Evolutionary conservation across 2,329 filamentous ascomycete genomes (phyloP).

Genomic region (Fusarium fracticaudum): DNA sequence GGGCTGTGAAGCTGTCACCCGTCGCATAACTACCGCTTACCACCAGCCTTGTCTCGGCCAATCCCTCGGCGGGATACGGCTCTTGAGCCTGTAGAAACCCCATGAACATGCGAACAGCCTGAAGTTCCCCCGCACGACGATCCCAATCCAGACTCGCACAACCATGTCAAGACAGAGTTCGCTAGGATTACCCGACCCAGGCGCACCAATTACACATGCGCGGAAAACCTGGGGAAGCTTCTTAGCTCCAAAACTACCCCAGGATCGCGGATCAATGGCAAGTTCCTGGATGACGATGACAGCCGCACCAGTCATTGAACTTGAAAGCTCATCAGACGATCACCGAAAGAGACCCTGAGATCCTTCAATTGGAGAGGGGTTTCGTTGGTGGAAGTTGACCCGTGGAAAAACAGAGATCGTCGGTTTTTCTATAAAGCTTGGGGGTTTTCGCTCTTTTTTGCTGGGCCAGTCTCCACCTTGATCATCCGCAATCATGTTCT

Average conservation of each 20-base stretch:
- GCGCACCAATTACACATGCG: conserved; percentile 21
- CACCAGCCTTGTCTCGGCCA: conserved; percentile 1
- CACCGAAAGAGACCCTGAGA: background rate
- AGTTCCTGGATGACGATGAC: conserved; percentile 4
- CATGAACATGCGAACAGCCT: background rate
- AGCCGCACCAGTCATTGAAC: conserved; percentile 32
- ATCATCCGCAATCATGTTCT: conserved; percentile 26
- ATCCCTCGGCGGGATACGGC: conserved; percentile 19
- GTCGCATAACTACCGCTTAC: background rate
- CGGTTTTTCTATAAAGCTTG: conserved; percentile 27
- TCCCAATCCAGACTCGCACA: conserved; percentile 26
- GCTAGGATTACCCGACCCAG: conserved; percentile 23
- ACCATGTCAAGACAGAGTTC: conserved; percentile 1
- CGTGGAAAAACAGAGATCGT: background rate
- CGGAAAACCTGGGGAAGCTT: conserved; percentile 32
- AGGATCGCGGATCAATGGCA: conserved; percentile 13
- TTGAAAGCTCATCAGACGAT: conserved; percentile 21
- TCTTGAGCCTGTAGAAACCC: background rate
- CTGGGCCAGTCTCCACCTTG: background rate
- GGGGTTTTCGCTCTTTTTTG: background rate
- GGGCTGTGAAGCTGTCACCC: background rate
- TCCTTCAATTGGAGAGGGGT: background rate
- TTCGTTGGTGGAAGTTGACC: conserved; percentile 16
- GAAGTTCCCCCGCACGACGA: conserved; percentile 35
- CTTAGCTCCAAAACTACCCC: conserved; percentile 16